Evolutionary conservation across 805 yeast genomes (phyloP), one percentile per base, ranked within the genome.

Genomic region (Schwanniomyces yamadae): DNA sequence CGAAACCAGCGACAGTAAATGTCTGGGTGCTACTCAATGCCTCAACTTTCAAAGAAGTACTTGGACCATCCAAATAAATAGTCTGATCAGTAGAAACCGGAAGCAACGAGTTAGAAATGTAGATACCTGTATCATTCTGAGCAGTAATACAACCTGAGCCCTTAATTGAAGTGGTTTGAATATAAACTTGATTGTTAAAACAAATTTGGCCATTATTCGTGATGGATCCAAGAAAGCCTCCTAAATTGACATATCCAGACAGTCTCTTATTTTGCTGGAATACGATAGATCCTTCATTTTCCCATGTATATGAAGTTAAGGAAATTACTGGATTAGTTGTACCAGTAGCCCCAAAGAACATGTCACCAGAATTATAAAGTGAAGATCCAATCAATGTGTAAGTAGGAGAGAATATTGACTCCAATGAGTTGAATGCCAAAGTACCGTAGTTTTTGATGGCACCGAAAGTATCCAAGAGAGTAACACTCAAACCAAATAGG

Each of bases 101-200:
- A 9, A 49, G 36, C n/a, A 36, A 36, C 5, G 50, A 41, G 23
- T 45, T 44, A 17, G 39, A 27, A 28, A 45, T 28, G 23, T 17
- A 34, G n/a, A 41, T 34, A 17, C 38, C 33, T n/a, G 49, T 28
- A 17, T 40, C 27, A 4, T 6, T 35, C 11, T 40, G 54, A 14
- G 48, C 47, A 31, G 33, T 41, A 14, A 57, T 42, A 48, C 66
- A 60, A 20, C 66, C 66, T n/a, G 40, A 17, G 17, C 65, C 65
- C 3, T 16, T 7, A 25, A 60, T 45, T 15, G 27, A 28, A 11
- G 55, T 45, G 1, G 48, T 38, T 42, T 58, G 64, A n/a, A 34
- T 31, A 39, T 50, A 59, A 2, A 33, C 32, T 20, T 46, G 40
- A 27, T 52, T 57, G 33, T 39, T 22, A 28, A 60, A 49, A 46